Base-by-base conservation (phyloP, 1,139 yeast genomes). In the Lodderomyces parapsilosis region DNA sequence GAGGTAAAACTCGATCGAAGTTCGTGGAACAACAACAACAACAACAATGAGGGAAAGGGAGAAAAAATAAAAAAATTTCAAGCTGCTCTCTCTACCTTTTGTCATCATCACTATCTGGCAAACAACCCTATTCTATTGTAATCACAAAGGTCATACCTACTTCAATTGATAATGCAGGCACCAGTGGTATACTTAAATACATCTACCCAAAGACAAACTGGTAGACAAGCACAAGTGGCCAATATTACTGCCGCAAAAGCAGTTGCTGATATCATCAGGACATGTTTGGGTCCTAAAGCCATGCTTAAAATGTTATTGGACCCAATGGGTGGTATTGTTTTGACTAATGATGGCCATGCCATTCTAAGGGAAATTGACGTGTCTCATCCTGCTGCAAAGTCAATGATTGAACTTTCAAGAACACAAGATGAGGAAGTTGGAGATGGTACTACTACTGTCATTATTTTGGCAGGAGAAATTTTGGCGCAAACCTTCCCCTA, bases 351-450 rank as follows among this genome's bases (percentile, higher is more conserved):
- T 63, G 99, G 99, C 6, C 98, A 91, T 63, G 97, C 96, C 9
- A 88, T 88, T 46, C 71, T 88, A 54, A 76, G 96, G 57, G 96
- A 88, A 63, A 87, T 88, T 50, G 96, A 88, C 59, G 96, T 88
- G 47, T 86, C 94, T 2, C 98, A 90, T 61, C 99, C 99, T 5
- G 99, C 99, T 7, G 99, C 99, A 42, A 94, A 94, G 68, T 86
- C 96, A 27, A 94, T 94, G 98, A 87, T 94, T 60, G 99, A 94
- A 68, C 78, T 94, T 55, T 84, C 95, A 56, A 81, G 99, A 69
- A 91, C 99, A 7, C 99, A 93, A 70, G 99, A 94, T 62, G 99
- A 94, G 67, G 99, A 94, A 69, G 98, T 93, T 49, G 99, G 99
- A 43, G 99, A 93, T 63, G 99, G 99, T 50, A 93, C 99, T 48